Base-by-base conservation (phyloP, 2,329 filamentous ascomycete genomes). In the Botrytis fragariae region DNA sequence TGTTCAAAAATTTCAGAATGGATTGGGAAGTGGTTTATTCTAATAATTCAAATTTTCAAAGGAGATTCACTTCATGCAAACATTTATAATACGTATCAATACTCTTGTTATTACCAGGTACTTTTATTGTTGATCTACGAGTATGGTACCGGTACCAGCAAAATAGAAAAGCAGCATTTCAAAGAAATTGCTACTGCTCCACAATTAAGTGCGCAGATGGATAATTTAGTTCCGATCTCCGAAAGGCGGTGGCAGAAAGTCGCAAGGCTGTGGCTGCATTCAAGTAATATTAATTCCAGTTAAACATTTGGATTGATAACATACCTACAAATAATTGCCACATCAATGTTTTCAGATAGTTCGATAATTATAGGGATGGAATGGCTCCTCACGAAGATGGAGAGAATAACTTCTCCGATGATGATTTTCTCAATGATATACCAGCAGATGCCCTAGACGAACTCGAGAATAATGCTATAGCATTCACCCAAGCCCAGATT, bases 381-480 rank as follows among this genome's bases (percentile, higher is more conserved):
- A 83, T 83, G 82, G 80, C 81, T 72, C 82, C 81, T 54, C 69
- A 75, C 74, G 75, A 75, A 65, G 78, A 81, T 71, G 80, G 79
- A 68, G 86, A 87, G 83, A 88, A 90, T 82, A 87, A 88, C 75
- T 91, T 89, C 79, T 88, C 86, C 74, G 90, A 91, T 79, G 90
- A 91, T 79, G 89, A 90, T 79, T 89, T 86, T 74, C 84, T 92
- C 77, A 89, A 92, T 80, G 84, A 87, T 59, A 82, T 92, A 60
- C 87, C 89, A 76, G 84, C 86, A 75, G 85, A 86, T 75, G 84
- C 84, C 64, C 83, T 92, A 5, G 85, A 88, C 77, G 88, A 91
- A 79, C 87, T 92, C 75, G 90, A 92, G 79, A 86, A 87, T 78
- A 86, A 87, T 78, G 90, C 90, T 57, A 88, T 91, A 76, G 87